Base-by-base conservation (phyloP, 352 stramenopile species). In the Globisporangium parvum region DNA sequence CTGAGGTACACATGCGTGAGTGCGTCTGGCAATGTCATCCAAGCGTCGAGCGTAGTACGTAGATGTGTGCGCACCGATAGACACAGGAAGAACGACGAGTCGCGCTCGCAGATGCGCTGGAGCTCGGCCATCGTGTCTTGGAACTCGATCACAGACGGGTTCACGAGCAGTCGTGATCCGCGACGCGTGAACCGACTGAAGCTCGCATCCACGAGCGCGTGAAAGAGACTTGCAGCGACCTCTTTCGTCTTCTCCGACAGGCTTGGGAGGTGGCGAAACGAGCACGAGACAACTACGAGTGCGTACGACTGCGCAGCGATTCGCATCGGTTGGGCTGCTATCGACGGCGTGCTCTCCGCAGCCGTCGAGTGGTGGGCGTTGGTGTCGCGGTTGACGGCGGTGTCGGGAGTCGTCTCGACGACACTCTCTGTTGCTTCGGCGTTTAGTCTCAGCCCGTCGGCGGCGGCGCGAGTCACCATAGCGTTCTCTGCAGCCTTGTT, bases 141-240 rank as follows among this genome's bases (percentile, higher is more conserved):
- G 28, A 93, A 91, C 41, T 93, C 78, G 57, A 93, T 85, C 8
- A 90, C 63, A 2, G 83, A 91, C n/a, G 83, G 83, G 58, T 93
- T 93, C 23, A 93, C 39, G 9, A 93, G 59, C 33, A 93, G 44
- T 49, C 80, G 75, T 11, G 70, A 87, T 0, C 77, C 77, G 57
- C 73, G 69, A 10, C 50, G 55, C 3, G 67, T 70, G 37, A 85
- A 92, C 0, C 62, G 65, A 46, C 67, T 77, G 52, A 82, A 88
- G 37, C 70, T 68, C 21, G 64, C 47, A 33, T 79, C 71, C 8
- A 85, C 68, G 1, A 93, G 67, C 18, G 70, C 72, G 18, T 85
- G 51, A 24, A 83, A 89, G 11, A 93, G 59, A 11, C 57, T 49
- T 5, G 49, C 73, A 6, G 80, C 82, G 14, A 80, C 66, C 8